phyloP scores from a whole-genome alignment of 345 rosid species.

The Trapa bicornis region DNA sequence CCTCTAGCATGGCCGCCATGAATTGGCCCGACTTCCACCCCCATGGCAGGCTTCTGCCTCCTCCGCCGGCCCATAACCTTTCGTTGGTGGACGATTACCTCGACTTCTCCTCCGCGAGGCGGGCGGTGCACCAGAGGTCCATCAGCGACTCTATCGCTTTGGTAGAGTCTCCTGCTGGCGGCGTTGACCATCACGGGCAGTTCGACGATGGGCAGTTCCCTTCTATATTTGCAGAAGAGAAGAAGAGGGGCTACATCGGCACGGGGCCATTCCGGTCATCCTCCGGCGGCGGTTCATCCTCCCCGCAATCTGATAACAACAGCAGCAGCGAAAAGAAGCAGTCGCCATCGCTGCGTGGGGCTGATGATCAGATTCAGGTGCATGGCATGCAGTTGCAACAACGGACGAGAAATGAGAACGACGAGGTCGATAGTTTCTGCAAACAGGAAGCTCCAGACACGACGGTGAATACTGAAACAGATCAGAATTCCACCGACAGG shows the following conservation, averaged over 20 bases:
- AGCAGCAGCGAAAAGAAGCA: constrained; percentile 54
- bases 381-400: constrained; percentile 7
- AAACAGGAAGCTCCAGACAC: too few relatives aligned
- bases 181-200: constrained; percentile 10
- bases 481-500: constrained; percentile 23
- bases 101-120: constrained; percentile 60
- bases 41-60: constrained; percentile 23
- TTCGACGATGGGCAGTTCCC: constrained; percentile 77
- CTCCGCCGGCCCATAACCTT: constrained; percentile 25
- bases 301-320: constrained; percentile 71
- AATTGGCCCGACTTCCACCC: constrained; percentile 55
- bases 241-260: constrained; percentile 19
- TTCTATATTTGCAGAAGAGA: constrained; percentile 64
- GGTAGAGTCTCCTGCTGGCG: constrained; percentile 26
- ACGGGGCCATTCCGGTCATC: constrained; percentile 30
- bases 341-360: constrained; percentile 10
- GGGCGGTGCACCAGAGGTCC: constrained; percentile 61
- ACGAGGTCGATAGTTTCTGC: constrained; percentile 47
- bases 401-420: constrained; percentile 26
- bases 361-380: neutral
- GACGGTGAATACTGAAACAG: constrained; percentile 1
- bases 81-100: constrained; percentile 81
- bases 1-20: constrained; percentile 35
- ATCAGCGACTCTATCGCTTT: constrained; percentile 64
- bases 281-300: constrained; percentile 28